These are phyloP conservation scores for Phytophthora europaea DNA, from an alignment of 352 stramenopile genomes.

Conservation along the genomic window DNA sequence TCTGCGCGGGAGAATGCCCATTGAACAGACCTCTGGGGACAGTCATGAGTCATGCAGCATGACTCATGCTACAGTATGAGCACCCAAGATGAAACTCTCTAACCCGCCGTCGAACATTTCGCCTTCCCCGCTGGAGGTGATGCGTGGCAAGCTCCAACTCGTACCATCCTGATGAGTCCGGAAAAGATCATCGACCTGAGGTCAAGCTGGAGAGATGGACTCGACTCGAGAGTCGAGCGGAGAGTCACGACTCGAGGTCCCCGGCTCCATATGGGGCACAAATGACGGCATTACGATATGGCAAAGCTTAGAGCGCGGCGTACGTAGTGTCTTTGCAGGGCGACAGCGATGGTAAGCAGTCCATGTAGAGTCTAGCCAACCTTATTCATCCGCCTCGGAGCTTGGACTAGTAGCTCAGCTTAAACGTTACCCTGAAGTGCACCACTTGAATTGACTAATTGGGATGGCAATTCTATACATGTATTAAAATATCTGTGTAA, in stretches of 20 bases:
- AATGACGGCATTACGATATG: background rate
- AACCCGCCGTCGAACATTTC: background rate
- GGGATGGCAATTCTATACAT: background rate
- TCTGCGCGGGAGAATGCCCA: background rate
- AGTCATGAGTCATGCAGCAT: background rate
- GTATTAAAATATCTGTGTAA: too few relatives aligned
- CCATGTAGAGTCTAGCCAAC: background rate
- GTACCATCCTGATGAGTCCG: background rate
- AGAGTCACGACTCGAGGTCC: background rate
- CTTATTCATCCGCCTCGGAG: background rate
- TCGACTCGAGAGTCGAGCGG: background rate
- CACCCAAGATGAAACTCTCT: slow-evolving; percentile 24
- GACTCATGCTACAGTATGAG: background rate
- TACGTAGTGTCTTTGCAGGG: slow-evolving; percentile 3
- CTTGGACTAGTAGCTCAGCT: background rate
- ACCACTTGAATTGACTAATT: background rate
- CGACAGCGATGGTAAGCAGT: background rate
- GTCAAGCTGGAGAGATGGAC: background rate
- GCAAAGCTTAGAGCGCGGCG: background rate
- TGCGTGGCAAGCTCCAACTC: background rate
- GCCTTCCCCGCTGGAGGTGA: background rate
- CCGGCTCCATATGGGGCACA: slow-evolving; percentile 3
- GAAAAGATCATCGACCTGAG: background rate
- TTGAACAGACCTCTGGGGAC: background rate
- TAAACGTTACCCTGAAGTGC: background rate